phyloP scores from a whole-genome alignment of 2,329 filamentous ascomycete genomes.

The Fusarium phyllophilum region DNA sequence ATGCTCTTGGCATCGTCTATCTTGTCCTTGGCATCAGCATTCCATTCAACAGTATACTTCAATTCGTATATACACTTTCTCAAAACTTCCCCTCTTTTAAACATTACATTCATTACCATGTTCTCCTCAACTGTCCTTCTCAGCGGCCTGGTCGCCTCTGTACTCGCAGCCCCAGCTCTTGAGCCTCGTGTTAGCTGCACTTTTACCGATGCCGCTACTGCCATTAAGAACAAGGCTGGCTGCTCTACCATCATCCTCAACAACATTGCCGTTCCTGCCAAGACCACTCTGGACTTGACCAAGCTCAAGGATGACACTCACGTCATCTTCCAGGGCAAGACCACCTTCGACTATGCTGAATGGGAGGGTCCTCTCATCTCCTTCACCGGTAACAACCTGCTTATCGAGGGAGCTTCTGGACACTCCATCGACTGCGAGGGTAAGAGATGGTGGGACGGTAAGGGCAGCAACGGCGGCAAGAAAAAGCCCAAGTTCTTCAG shows the following conservation, averaged over 20 bases:
- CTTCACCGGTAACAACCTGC: slow-evolving; percentile 66
- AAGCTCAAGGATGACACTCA: slow-evolving; percentile 60
- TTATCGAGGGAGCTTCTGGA: slow-evolving; percentile 61
- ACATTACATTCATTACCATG: slow-evolving; percentile 3
- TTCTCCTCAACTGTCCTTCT: slow-evolving; percentile 40
- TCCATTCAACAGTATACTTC: neutral
- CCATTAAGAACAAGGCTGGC: slow-evolving; percentile 58
- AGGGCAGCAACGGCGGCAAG: slow-evolving; percentile 69
- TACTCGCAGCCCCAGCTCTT: slow-evolving; percentile 37
- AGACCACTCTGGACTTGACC: slow-evolving; percentile 67
- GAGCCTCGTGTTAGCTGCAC: slow-evolving; percentile 56
- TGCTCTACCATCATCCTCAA: slow-evolving; percentile 66
- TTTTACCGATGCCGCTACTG: slow-evolving; percentile 62
- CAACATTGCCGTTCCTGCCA: slow-evolving; percentile 65
- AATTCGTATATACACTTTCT: neutral
- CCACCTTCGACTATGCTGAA: slow-evolving; percentile 73
- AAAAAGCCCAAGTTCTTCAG: slow-evolving; percentile 72
- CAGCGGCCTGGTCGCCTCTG: slow-evolving; percentile 43
- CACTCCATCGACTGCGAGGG: slow-evolving; percentile 66
- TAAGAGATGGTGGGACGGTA: slow-evolving; percentile 68
- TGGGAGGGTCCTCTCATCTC: slow-evolving; percentile 73
- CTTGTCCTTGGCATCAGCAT: neutral
- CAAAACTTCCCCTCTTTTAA: neutral
- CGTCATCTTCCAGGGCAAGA: slow-evolving; percentile 71
- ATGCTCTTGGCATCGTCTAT: neutral